A percentile compares a stretch with the other conserved stretches of the same genome.
These are phyloP conservation scores for Nigrospora osmanthi DNA, from an alignment of 2,329 filamentous ascomycete species.

Conservation along the genomic window DNA sequence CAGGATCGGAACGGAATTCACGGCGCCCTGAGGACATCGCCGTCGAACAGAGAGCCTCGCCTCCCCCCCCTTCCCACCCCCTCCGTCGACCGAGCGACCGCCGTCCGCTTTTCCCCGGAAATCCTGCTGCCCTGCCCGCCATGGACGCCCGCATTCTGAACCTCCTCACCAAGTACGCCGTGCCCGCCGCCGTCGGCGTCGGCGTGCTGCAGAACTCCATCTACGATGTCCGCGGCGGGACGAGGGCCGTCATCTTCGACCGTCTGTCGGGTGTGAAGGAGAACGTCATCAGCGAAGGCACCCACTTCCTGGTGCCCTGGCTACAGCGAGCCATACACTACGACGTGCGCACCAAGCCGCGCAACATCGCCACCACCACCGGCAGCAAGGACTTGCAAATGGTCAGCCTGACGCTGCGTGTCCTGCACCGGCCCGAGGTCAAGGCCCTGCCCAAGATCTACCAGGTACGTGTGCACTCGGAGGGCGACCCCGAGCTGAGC, in stretches of 20 bases:
- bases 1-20: no score
- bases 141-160: slow-evolving; percentile 49
- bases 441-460: slow-evolving; percentile 93
- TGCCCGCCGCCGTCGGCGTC: slow-evolving; percentile 65
- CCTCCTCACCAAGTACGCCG: slow-evolving; percentile 57
- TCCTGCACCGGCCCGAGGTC: slow-evolving; percentile 90
- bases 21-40: no score
- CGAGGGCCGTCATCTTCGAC: slow-evolving; percentile 97
- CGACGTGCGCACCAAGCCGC: slow-evolving; percentile 93
- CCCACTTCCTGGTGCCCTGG: slow-evolving; percentile 94
- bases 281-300: slow-evolving; percentile 86
- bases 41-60: no score
- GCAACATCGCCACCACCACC: slow-evolving; percentile 95
- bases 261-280: slow-evolving; percentile 88
- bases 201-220: slow-evolving; percentile 69
- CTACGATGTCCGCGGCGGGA: slow-evolving; percentile 95
- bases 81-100: no score
- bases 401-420: slow-evolving; percentile 95
- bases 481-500: neutral
- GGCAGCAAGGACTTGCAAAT: slow-evolving; percentile 99
- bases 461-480: slow-evolving; percentile 56
- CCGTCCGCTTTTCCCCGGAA: neutral
- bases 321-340: slow-evolving; percentile 91
- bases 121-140: neutral
- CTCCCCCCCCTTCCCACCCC: no score